phyloP scores from a whole-genome alignment of 805 yeast species.

The Metschnikowia cerradonensis region DNA sequence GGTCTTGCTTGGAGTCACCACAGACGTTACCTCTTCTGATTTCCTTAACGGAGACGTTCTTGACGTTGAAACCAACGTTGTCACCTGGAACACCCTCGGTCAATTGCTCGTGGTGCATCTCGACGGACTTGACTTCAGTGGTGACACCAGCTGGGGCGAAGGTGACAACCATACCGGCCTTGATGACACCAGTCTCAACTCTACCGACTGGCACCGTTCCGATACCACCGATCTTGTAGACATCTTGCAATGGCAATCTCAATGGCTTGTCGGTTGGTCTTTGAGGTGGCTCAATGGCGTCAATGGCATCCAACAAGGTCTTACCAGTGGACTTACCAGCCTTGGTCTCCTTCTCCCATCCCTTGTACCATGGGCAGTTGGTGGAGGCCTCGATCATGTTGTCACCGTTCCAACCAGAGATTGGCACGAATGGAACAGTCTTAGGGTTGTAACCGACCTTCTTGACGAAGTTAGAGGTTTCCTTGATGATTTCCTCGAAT shows the following conservation, averaged over 20 bases:
- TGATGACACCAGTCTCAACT: slow-evolving; percentile 89
- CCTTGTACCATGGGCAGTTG: slow-evolving; percentile 87
- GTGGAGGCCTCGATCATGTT: slow-evolving; percentile 82
- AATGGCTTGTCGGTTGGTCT: slow-evolving; percentile 86
- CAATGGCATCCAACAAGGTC: slow-evolving; percentile 83
- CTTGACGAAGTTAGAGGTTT: slow-evolving; percentile 76
- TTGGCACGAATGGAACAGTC: slow-evolving; percentile 80
- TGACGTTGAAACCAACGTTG: slow-evolving; percentile 87
- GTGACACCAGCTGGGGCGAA: slow-evolving; percentile 90
- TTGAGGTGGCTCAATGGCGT: slow-evolving; percentile 72
- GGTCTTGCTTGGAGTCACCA: slow-evolving; percentile 88
- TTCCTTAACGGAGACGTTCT: slow-evolving; percentile 86
- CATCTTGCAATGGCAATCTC: slow-evolving; percentile 87
- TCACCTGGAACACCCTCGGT: slow-evolving; percentile 85
- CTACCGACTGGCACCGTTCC: slow-evolving; percentile 93
- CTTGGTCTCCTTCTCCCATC: slow-evolving; percentile 78
- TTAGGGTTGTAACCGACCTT: slow-evolving; percentile 82
- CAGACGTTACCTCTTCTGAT: slow-evolving; percentile 90
- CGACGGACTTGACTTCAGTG: slow-evolving; percentile 86
- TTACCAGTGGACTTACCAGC: slow-evolving; percentile 66
- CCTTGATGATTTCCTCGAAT: slow-evolving; percentile 73
- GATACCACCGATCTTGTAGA: slow-evolving; percentile 90
- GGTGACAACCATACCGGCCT: slow-evolving; percentile 86
- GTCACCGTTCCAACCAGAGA: slow-evolving; percentile 88
- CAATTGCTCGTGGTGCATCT: slow-evolving; percentile 82